Evolutionary conservation across 352 stramenopile species (phyloP).

Genomic region (Pythium coloratum): DNA sequence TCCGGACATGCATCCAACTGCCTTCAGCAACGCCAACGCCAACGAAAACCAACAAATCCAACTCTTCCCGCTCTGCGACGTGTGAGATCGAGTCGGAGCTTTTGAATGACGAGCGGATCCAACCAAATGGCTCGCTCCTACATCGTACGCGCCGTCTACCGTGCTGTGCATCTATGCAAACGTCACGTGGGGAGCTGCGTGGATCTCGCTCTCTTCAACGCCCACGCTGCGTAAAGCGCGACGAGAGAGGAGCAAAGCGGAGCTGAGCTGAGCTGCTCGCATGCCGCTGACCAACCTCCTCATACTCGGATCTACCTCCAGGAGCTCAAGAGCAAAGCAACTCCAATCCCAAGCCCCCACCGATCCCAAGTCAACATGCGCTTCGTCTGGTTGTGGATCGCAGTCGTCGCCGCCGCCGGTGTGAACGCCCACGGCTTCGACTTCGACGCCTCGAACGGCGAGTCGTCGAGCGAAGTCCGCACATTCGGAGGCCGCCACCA

Average conservation of each 20-base stretch:
- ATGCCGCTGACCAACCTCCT: background rate
- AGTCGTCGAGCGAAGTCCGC: background rate
- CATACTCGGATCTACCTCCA: slow-evolving; percentile 16
- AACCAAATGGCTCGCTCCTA: background rate
- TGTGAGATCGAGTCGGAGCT: background rate
- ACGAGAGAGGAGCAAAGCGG: too few species aligned
- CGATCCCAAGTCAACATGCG: slow-evolving; percentile 4
- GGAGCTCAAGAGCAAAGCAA: background rate
- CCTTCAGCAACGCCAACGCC: background rate
- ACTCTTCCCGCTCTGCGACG: background rate
- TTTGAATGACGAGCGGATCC: background rate
- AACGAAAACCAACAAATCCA: background rate
- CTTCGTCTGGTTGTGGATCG: slow-evolving; percentile 17
- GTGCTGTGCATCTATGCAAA: background rate
- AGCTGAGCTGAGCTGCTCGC: background rate
- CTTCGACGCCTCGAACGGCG: slow-evolving; percentile 1
- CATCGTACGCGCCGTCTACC: background rate
- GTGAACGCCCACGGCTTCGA: background rate
- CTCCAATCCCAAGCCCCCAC: background rate
- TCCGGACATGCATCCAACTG: background rate
- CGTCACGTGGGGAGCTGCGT: background rate
- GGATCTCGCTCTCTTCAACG: background rate
- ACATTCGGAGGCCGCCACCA: background rate
- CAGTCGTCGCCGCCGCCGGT: slow-evolving; percentile 6
- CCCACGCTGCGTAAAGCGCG: background rate